Conservation (phyloP, 2,329 filamentous ascomycete genomes). For the Sporothrix pallida region DNA sequence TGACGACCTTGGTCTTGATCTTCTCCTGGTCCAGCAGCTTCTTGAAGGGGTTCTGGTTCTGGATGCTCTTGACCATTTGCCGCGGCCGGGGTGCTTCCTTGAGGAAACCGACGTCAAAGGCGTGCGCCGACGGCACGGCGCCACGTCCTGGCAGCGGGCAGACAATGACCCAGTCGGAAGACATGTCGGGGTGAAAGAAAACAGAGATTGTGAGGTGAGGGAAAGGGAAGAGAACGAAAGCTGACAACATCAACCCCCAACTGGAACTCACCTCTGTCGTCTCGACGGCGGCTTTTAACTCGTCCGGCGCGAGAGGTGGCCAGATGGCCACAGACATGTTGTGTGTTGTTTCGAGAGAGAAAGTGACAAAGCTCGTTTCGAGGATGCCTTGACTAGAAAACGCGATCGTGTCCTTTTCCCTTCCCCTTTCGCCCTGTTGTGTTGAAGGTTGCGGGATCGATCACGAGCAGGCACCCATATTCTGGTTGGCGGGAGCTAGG, state of each 20-base stretch:
- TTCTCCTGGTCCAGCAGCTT: slow-evolving; percentile 8
- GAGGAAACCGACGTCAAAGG: neutral
- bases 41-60: slow-evolving; percentile 7
- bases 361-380: too few relatives aligned
- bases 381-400: neutral
- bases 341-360: neutral
- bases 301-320: slow-evolving; percentile 58
- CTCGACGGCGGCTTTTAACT: slow-evolving; percentile 58
- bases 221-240: neutral
- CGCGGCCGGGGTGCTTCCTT: neutral
- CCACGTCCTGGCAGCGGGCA: neutral
- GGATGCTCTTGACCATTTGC: neutral
- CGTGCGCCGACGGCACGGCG: neutral
- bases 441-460: slow-evolving; percentile 37
- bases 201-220: too few relatives aligned
- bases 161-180: slow-evolving; percentile 32
- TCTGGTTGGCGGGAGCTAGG: slow-evolving; percentile 37
- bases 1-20: neutral
- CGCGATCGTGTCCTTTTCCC: slow-evolving; percentile 24
- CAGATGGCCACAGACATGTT: slow-evolving; percentile 65
- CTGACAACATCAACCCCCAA: neutral
- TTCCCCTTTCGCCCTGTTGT: too few relatives aligned
- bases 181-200: neutral
- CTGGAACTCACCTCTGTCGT: slow-evolving; percentile 55
- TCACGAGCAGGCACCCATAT: slow-evolving; percentile 35